Evolutionary conservation across 768 basidiomycete genomes (phyloP).

Genomic region (Lentinula aciculospora): DNA sequence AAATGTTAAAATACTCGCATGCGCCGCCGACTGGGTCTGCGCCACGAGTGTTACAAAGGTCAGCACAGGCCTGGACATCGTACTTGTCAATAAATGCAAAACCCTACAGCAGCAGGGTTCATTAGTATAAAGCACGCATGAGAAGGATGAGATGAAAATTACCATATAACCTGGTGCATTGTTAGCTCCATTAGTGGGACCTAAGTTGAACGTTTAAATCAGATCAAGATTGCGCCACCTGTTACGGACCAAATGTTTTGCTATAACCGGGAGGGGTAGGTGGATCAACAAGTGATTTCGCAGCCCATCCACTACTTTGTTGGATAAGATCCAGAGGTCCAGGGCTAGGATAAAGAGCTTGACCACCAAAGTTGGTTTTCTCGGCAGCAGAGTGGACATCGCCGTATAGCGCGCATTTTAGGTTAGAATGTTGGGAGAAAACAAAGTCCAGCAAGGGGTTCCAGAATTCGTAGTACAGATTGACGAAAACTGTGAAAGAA

Average conservation of each 20-base stretch:
- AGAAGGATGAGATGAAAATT: neutral
- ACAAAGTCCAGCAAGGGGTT: slow-evolving; percentile 15
- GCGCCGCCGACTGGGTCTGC: slow-evolving; percentile 28
- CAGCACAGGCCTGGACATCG: slow-evolving; percentile 12
- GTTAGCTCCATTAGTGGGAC: slow-evolving; percentile 15
- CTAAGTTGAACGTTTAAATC: too few relatives aligned
- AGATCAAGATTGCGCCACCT: too few relatives aligned
- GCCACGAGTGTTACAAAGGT: slow-evolving; percentile 10
- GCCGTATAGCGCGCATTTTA: slow-evolving; percentile 17
- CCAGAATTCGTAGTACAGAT: slow-evolving; percentile 15
- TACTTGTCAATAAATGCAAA: slow-evolving; percentile 12
- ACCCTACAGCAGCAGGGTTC: slow-evolving; percentile 1
- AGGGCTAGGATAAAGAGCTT: slow-evolving; percentile 5
- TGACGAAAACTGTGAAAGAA: slow-evolving; percentile 12
- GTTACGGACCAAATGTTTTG: slow-evolving; percentile 12
- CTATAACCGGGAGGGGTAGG: slow-evolving; percentile 15
- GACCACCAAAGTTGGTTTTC: slow-evolving; percentile 13
- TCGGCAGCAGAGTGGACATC: slow-evolving; percentile 15
- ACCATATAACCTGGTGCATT: slow-evolving; percentile 15
- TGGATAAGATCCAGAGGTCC: slow-evolving; percentile 9
- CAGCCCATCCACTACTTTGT: slow-evolving; percentile 14
- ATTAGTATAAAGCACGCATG: neutral
- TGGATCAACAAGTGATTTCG: slow-evolving; percentile 7
- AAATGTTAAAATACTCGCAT: slow-evolving; percentile 50
- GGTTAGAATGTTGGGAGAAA: slow-evolving; percentile 15